Conservation (phyloP, 2,329 filamentous ascomycete genomes). For the Whalleya microplaca region DNA sequence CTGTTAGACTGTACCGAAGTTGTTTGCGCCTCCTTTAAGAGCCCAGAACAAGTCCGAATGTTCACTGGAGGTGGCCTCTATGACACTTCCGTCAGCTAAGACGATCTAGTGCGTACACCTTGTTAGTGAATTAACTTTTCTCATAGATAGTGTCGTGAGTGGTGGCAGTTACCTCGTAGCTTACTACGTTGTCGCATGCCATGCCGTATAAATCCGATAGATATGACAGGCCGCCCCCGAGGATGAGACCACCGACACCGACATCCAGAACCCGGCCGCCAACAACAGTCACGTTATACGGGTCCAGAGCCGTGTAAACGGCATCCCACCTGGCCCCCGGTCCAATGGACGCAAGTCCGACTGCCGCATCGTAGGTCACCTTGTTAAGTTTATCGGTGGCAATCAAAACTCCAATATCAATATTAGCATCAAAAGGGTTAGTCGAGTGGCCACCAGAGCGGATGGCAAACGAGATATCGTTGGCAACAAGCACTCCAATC, state of each 20-base stretch:
- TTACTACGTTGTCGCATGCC: conserved; percentile 15
- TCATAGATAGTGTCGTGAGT: no score
- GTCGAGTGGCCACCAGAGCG: conserved; percentile 10
- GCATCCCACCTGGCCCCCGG: conserved; percentile 13
- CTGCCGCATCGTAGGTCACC: not conserved
- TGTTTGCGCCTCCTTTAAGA: not conserved
- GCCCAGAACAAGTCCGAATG: not conserved
- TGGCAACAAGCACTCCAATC: no score
- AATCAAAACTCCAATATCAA: conserved; percentile 11
- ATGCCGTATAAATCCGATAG: conserved; percentile 13
- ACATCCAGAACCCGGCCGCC: conserved; percentile 15
- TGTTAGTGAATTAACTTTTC: not conserved
- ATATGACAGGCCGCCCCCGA: conserved; percentile 15
- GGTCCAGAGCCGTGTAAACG: conserved; percentile 17
- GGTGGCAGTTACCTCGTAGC: conserved; percentile 12
- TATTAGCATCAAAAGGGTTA: conserved; percentile 4
- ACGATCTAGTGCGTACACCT: not conserved
- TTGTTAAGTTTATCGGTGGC: conserved; percentile 1
- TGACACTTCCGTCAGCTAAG: no score
- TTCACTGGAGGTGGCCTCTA: not conserved
- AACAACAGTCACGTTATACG: conserved; percentile 12
- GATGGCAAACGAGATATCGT: conserved; percentile 9
- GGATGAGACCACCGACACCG: conserved; percentile 15
- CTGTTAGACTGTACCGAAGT: not conserved
- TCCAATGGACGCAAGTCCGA: conserved; percentile 6